These are phyloP conservation scores for Xylaria nigripes DNA, from an alignment of 495 filamentous ascomycete species.

Conservation along the genomic window DNA sequence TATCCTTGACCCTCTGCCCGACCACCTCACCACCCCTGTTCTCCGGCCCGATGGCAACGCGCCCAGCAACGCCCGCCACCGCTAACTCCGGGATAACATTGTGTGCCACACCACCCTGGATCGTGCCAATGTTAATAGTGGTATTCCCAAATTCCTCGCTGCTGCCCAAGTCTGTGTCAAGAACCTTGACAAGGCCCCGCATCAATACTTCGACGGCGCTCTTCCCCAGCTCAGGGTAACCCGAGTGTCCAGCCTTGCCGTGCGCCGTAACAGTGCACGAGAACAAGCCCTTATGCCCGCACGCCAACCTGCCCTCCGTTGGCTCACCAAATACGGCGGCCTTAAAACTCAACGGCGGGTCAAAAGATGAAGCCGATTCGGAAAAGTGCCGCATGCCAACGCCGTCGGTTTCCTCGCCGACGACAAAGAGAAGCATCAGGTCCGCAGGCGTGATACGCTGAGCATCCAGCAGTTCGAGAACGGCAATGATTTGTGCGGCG, in stretches of 20 bases:
- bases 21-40: constrained; percentile 46
- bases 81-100: constrained; percentile 81
- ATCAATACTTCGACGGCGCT: constrained; percentile 71
- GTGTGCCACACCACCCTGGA: constrained; percentile 74
- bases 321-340: constrained; percentile 88
- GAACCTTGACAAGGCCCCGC: constrained; percentile 53
- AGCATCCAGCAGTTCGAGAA: constrained; percentile 49
- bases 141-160: constrained; percentile 74
- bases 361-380: constrained; percentile 41
- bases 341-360: constrained; percentile 26
- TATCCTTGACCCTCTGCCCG: constrained; percentile 45
- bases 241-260: constrained; percentile 78
- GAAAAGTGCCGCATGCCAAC: constrained; percentile 75
- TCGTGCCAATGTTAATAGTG: constrained; percentile 73
- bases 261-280: constrained; percentile 53
- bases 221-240: constrained; percentile 79
- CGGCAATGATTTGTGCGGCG: constrained; percentile 65
- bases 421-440: constrained; percentile 76
- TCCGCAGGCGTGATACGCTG: constrained; percentile 36
- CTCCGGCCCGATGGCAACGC: constrained; percentile 66
- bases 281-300: constrained; percentile 82
- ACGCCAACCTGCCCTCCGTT: constrained; percentile 75
- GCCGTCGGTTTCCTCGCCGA: constrained; percentile 75
- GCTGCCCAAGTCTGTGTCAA: constrained; percentile 59
- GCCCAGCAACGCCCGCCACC: constrained; percentile 54